Evolutionary conservation across 228 moss, liverwort and hornwort genomes (phyloP), one percentile per base, ranked within the genome.

Genomic region (Sphagnum magellanicum): DNA sequence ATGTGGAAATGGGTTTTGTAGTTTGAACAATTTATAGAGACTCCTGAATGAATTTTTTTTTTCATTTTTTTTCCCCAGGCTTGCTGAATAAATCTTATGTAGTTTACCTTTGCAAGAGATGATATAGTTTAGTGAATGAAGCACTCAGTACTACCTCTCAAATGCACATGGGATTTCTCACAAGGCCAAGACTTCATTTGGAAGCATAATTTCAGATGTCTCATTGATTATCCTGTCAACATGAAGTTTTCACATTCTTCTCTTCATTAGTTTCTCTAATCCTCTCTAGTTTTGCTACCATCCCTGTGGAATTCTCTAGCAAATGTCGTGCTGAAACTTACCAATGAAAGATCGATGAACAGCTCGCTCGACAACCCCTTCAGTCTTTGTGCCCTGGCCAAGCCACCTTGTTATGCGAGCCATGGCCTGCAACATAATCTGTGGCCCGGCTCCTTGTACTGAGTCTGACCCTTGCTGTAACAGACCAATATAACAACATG

Each of bases 341-440:
- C 91, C 91, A 73, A 92, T 74, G 64, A 89, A 89, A n/a, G 90
- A 92, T 63, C 89, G 74, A 76, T 87, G 85, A 59, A 92, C 83
- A 32, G 92, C 85, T 70, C 92, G 77, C 74, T 92, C 92, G 16
- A 92, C 85, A 68, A 88, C 84, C 16, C 92, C 90, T 83, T 92
- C 92, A 67, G 84, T 83, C 50, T 83, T 78, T 59, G 79, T 78
- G 67, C 85, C 85, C 69, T 81, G 88, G 65, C 83, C 79, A 63
- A 92, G 83, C 80, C 89, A 89, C 69, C 79, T 79, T 6, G 83
- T 83, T 48, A 92, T 92, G 64, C 92, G 90, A 14, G 80, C 84
- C 88, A 90, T 90, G 14, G 88, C 88, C 63, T 92, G 90, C 65
- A 92, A 75, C 87, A 92, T 83, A 59, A 75, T 82, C 67, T 87